Conservation (phyloP, 2,329 filamentous ascomycete genomes). For the Saccharata proteae region DNA sequence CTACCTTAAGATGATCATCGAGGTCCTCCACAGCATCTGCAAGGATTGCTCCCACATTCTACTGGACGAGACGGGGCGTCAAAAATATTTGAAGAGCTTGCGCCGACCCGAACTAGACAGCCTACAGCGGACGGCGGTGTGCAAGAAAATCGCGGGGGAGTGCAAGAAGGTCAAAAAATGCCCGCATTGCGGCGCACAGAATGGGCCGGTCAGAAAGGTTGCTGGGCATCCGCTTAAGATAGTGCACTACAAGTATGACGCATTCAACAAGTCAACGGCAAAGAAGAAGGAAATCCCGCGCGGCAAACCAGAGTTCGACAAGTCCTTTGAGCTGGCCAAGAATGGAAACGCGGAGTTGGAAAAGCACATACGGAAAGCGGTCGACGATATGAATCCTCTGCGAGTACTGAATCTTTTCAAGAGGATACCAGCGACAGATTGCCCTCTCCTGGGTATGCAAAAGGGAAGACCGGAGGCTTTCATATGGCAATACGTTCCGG, state of each 20-base stretch:
- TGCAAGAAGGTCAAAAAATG: constrained; percentile 80
- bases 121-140: constrained; percentile 67
- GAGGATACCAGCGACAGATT: constrained; percentile 71
- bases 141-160: constrained; percentile 78
- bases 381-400: constrained; percentile 87
- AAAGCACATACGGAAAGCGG: constrained; percentile 80
- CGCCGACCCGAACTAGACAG: constrained; percentile 77
- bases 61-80: constrained; percentile 67
- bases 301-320: constrained; percentile 74
- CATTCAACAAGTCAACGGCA: constrained; percentile 80
- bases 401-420: constrained; percentile 85
- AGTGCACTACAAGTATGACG: constrained; percentile 80
- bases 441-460: constrained; percentile 81
- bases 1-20: constrained; percentile 86
- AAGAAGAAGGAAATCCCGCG: constrained; percentile 71
- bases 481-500: constrained; percentile 91
- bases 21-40: constrained; percentile 89
- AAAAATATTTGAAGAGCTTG: constrained; percentile 66
- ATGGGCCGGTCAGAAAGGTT: constrained; percentile 85
- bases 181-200: constrained; percentile 66
- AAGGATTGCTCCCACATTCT: constrained; percentile 80
- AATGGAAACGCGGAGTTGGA: constrained; percentile 71
- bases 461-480: constrained; percentile 93
- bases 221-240: constrained; percentile 76
- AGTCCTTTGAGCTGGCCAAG: constrained; percentile 70